These are phyloP conservation scores for Gossypioides kirkii DNA, from an alignment of 345 rosid genomes.

Conservation along the genomic window DNA sequence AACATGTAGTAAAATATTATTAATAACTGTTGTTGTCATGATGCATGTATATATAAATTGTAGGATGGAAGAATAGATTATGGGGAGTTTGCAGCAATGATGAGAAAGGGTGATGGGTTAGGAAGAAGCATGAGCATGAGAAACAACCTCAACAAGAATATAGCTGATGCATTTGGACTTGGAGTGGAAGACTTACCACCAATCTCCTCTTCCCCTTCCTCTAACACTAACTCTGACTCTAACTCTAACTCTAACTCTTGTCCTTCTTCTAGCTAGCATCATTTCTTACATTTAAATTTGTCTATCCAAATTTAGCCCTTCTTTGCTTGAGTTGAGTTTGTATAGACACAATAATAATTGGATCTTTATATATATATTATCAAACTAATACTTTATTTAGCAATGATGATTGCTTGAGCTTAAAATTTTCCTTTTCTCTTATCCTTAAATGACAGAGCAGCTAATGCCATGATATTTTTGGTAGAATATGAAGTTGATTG, in stretches of 20 bases:
- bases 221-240: too few relatives aligned
- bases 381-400: too few relatives aligned
- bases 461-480: too few relatives aligned
- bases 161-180: conserved; percentile 71
- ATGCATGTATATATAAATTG: not conserved
- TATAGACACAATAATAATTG: not conserved
- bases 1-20: not conserved
- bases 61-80: conserved; percentile 92
- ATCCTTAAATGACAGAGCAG: too few relatives aligned
- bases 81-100: conserved; percentile 82
- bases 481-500: too few relatives aligned
- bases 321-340: not conserved
- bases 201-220: not conserved
- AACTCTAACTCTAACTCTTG: not conserved
- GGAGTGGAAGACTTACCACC: conserved; percentile 26
- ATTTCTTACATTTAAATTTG: not conserved
- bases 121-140: conserved; percentile 74
- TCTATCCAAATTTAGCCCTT: not conserved
- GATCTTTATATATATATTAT: too few relatives aligned
- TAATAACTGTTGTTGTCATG: not conserved
- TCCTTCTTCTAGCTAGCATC: not conserved
- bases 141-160: conserved; percentile 55
- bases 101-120: conserved; percentile 63
- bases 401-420: too few relatives aligned
- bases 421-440: too few relatives aligned